Evolutionary conservation across 83 land plant species (phyloP).

Genomic region (Thuja plicata): DNA sequence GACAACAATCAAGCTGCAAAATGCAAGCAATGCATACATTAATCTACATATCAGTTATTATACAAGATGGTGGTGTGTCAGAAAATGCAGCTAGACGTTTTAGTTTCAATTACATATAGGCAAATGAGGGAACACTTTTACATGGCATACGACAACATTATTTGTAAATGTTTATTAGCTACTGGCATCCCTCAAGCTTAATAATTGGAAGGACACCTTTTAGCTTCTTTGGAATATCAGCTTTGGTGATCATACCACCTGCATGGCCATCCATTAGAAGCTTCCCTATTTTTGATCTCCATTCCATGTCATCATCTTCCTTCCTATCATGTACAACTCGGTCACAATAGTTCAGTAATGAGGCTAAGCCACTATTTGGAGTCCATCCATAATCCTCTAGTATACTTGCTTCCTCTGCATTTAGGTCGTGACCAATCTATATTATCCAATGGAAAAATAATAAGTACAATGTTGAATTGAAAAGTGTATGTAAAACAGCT

Average conservation of each 20-base stretch:
- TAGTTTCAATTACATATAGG: neutral
- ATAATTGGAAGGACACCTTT: constrained; percentile 1
- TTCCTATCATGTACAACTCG: constrained; percentile 82
- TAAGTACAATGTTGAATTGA: neutral
- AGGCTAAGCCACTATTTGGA: constrained; percentile 72
- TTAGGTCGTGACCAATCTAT: constrained; percentile 82
- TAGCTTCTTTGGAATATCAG: constrained; percentile 18
- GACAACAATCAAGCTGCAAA: neutral
- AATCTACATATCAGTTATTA: neutral
- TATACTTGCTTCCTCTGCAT: constrained; percentile 63
- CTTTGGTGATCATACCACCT: constrained; percentile 43
- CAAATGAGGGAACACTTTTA: neutral
- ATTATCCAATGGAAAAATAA: neutral
- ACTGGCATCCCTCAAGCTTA: neutral
- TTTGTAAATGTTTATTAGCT: neutral
- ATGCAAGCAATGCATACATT: neutral
- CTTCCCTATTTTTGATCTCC: constrained; percentile 85
- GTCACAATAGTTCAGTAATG: constrained; percentile 83
- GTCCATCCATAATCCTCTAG: constrained; percentile 82
- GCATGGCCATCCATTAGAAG: constrained; percentile 74
- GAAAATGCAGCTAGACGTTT: neutral
- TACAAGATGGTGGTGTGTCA: neutral
- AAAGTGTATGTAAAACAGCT: neutral
- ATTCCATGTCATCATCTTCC: constrained; percentile 52
- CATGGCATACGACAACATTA: neutral